Percentiles rank a stretch among this genome's conserved stretches.
Evolutionary conservation across 2,329 filamentous ascomycete genomes (phyloP).

Genomic region (Eutypa lata): DNA sequence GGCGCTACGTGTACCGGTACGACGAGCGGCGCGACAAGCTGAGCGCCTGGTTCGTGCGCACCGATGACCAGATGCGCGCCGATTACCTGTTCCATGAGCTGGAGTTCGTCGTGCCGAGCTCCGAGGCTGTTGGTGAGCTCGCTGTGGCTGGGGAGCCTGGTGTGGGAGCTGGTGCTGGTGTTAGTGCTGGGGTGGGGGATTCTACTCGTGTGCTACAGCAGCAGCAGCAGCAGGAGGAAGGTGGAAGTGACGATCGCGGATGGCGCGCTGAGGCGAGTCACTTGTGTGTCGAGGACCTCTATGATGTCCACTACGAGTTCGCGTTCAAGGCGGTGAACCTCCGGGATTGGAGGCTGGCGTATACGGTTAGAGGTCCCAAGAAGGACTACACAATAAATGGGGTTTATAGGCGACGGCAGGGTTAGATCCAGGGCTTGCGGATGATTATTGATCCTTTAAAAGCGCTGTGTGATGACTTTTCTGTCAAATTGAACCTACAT

Average conservation of each 20-base stretch:
- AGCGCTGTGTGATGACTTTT: no score
- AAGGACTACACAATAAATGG: slow-evolving; percentile 68
- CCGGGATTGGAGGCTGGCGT: slow-evolving; percentile 56
- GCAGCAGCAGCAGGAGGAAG: slow-evolving; percentile 19
- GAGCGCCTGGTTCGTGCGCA: slow-evolving; percentile 71
- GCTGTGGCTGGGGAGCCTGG: neutral
- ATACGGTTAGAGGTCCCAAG: slow-evolving; percentile 66
- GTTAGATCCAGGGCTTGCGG: neutral
- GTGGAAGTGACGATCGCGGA: slow-evolving; percentile 38
- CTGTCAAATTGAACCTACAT: no score
- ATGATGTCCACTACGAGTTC: slow-evolving; percentile 69
- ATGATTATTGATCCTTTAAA: neutral
- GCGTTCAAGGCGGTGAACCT: slow-evolving; percentile 56
- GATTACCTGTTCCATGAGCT: slow-evolving; percentile 76
- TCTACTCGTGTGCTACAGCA: neutral
- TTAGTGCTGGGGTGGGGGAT: neutral
- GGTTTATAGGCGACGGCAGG: slow-evolving; percentile 41
- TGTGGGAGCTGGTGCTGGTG: neutral
- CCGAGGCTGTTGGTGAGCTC: neutral
- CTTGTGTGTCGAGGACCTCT: slow-evolving; percentile 68
- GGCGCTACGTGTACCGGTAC: slow-evolving; percentile 73
- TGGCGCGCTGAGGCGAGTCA: slow-evolving; percentile 67
- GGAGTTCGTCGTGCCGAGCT: slow-evolving; percentile 49
- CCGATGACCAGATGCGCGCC: slow-evolving; percentile 57
- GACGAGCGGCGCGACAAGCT: slow-evolving; percentile 56